phyloP scores from a whole-genome alignment of 306 rosid species.

The Rubus idaeus region DNA sequence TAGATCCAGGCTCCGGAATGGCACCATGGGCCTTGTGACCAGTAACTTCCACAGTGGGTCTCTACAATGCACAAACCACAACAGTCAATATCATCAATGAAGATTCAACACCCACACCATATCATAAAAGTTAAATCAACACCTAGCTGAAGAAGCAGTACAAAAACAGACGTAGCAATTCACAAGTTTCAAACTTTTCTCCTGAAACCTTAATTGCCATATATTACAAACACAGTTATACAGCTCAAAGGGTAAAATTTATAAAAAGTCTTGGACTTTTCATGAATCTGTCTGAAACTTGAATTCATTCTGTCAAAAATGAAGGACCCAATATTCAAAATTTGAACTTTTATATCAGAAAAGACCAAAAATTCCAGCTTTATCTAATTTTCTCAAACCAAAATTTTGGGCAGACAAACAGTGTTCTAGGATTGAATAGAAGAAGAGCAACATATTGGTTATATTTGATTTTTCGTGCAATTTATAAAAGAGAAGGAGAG shows the following conservation, averaged over 20 bases:
- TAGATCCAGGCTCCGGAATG: slow-evolving; percentile 79
- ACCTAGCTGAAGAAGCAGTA: not conserved
- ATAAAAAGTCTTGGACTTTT: not conserved
- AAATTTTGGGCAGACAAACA: too few species aligned
- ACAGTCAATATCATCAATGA: not conserved
- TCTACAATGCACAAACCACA: slow-evolving; percentile 35
- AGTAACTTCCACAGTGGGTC: slow-evolving; percentile 73
- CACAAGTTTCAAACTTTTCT: not conserved
- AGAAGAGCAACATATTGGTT: not conserved
- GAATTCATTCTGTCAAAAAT: too few species aligned
- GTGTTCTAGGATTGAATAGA: too few species aligned
- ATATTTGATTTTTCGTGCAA: too few species aligned
- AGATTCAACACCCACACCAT: not conserved
- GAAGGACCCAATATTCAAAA: not conserved
- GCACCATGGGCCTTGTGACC: slow-evolving; percentile 90
- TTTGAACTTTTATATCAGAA: not conserved
- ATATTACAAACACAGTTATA: not conserved
- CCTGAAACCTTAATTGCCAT: not conserved
- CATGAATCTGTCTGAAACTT: not conserved
- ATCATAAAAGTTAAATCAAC: not conserved
- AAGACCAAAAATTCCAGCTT: not conserved
- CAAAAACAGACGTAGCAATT: not conserved
- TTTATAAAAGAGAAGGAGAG: too few species aligned
- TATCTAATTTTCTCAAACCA: not conserved
- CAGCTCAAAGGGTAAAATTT: not conserved